A percentile compares a stretch with the other conserved stretches of the same genome.
phyloP scores from a whole-genome alignment of 441 rosid genomes.

The Manihot esculenta region DNA sequence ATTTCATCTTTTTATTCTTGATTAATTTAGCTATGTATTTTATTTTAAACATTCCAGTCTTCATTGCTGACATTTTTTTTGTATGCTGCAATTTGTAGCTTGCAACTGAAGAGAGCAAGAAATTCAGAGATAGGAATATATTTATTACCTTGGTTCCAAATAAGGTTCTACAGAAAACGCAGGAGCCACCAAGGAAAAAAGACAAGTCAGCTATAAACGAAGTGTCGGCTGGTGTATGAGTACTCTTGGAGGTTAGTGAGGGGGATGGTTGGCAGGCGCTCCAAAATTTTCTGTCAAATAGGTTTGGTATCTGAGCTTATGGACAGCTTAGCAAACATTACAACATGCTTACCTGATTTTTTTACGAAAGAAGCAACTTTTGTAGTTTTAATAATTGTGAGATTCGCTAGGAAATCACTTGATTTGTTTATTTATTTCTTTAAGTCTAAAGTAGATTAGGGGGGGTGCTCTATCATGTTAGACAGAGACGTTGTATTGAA shows the following conservation, averaged over 20 bases:
- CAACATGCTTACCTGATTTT: constrained; percentile 7
- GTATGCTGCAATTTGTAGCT: constrained; percentile 47
- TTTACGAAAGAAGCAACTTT: constrained; percentile 23
- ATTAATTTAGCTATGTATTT: background rate
- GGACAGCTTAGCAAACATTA: constrained; percentile 32
- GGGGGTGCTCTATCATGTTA: background rate
- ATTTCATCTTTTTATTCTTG: background rate
- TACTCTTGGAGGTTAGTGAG: background rate
- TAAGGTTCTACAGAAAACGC: constrained; percentile 61
- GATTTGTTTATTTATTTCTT: background rate
- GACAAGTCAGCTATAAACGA: constrained; percentile 49
- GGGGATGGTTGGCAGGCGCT: constrained; percentile 15
- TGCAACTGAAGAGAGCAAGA: constrained; percentile 84
- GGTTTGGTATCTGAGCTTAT: constrained; percentile 21
- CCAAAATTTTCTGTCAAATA: background rate
- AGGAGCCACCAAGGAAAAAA: constrained; percentile 64
- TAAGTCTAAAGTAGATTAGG: too few species aligned
- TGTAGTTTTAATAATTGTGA: constrained; percentile 5
- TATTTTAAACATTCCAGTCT: background rate
- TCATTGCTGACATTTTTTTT: constrained; percentile 4
- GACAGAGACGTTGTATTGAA: background rate
- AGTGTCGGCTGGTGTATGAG: constrained; percentile 60
- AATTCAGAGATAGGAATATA: constrained; percentile 67
- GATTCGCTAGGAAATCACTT: background rate
- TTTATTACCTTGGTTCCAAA: constrained; percentile 77